Conservation (phyloP, 305 asterid species). For the Solanum aculeatissimum region DNA sequence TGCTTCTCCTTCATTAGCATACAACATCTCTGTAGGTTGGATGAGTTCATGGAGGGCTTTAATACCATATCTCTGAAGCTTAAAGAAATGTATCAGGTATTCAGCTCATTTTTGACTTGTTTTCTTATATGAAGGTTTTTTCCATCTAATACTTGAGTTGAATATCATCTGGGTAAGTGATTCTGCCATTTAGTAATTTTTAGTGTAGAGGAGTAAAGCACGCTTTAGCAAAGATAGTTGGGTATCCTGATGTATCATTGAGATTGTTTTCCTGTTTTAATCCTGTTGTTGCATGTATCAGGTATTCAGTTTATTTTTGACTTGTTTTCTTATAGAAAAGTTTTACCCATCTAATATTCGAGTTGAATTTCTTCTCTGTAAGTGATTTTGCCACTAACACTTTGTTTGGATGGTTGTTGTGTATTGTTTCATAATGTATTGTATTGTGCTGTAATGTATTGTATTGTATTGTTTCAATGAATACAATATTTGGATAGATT, state of each 20-base stretch:
- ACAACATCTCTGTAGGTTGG: not conserved
- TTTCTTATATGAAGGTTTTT: not conserved
- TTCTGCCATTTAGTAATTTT: not conserved
- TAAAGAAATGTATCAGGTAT: constrained; percentile 98
- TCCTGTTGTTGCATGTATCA: constrained; percentile 50
- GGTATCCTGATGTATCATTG: not conserved
- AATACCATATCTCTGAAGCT: constrained; percentile 86
- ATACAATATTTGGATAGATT: too few species aligned
- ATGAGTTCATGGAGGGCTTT: constrained; percentile 33
- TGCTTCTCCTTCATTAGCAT: not conserved
- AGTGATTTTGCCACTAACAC: not conserved
- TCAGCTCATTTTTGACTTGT: not conserved
- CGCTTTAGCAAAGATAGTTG: not conserved
- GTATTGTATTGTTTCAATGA: too few species aligned
- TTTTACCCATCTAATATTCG: not conserved
- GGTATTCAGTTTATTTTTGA: constrained; percentile 23
- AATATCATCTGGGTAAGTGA: not conserved
- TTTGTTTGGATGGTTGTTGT: too few species aligned
- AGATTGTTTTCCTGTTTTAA: not conserved
- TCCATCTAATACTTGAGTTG: not conserved
- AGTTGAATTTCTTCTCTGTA: not conserved
- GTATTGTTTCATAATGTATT: too few species aligned
- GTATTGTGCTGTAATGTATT: too few species aligned
- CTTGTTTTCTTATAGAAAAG: not conserved
- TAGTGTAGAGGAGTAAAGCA: not conserved